These are phyloP conservation scores for Samsoniella hepiali DNA, from an alignment of 2,329 filamentous ascomycete species.

Conservation along the genomic window DNA sequence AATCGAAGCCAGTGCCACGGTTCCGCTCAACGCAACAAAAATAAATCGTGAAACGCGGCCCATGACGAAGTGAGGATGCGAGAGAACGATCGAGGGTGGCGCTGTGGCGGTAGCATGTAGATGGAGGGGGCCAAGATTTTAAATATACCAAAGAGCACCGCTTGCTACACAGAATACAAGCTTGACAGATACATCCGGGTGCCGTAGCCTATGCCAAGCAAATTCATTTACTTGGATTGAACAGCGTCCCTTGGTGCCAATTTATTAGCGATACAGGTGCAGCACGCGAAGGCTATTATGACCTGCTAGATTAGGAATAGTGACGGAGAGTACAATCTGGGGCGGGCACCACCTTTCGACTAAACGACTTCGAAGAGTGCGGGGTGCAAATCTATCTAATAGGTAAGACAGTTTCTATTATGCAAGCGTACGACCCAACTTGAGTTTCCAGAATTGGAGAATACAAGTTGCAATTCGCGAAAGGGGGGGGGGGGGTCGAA, in stretches of 20 bases:
- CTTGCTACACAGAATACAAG: neutral
- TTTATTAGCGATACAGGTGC: neutral
- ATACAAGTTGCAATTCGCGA: no score
- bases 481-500: no score
- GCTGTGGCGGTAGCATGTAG: neutral
- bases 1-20: neutral
- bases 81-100: neutral
- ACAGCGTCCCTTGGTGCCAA: neutral
- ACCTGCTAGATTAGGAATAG: constrained; percentile 8
- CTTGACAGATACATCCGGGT: neutral
- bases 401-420: no score
- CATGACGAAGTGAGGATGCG: neutral
- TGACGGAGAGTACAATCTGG: neutral
- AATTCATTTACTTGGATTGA: neutral
- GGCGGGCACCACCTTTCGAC: neutral
- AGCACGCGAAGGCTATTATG: neutral
- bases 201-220: constrained; percentile 11
- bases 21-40: neutral
- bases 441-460: no score
- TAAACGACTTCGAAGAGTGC: neutral
- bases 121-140: neutral
- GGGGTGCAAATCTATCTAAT: no score
- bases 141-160: neutral
- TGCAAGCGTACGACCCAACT: no score
- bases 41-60: neutral